Conservation (phyloP, 495 filamentous ascomycete species). For the Gamarada debralockiae region DNA sequence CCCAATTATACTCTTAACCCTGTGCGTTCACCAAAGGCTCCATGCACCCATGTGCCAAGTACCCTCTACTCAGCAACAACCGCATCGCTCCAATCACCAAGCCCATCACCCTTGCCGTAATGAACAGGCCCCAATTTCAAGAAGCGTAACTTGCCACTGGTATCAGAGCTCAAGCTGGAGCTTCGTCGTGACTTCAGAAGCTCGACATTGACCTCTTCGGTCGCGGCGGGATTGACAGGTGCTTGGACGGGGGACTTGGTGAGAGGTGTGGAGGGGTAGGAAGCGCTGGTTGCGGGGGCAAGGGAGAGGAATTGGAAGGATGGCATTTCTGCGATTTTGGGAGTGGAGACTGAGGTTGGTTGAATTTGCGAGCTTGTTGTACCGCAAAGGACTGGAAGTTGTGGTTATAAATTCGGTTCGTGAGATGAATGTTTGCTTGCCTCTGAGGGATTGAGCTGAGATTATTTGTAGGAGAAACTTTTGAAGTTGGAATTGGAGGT, state of each 20-base stretch:
- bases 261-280: constrained; percentile 12
- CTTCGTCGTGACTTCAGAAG: constrained; percentile 11
- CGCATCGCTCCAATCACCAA: constrained; percentile 24
- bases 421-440: not conserved
- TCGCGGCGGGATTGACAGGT: not conserved
- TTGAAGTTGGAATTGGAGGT: not conserved
- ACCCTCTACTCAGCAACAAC: not conserved
- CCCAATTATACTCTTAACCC: no score
- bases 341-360: constrained; percentile 1
- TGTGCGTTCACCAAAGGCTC: no score
- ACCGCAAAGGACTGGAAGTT: not conserved
- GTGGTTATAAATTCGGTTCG: not conserved
- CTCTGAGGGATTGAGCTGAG: not conserved
- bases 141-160: constrained; percentile 10
- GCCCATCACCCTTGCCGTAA: constrained; percentile 12
- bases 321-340: constrained; percentile 1
- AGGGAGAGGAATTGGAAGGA: constrained; percentile 20
- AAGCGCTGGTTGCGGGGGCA: constrained; percentile 17
- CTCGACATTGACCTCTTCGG: constrained; percentile 3
- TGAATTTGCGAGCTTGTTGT: not conserved
- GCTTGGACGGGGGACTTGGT: not conserved
- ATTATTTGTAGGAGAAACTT: not conserved
- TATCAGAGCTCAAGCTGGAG: constrained; percentile 11
- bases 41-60: no score
- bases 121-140: constrained; percentile 22